Base-by-base conservation (phyloP, 2,329 filamentous ascomycete species). In the Plectosphaerella plurivora region DNA sequence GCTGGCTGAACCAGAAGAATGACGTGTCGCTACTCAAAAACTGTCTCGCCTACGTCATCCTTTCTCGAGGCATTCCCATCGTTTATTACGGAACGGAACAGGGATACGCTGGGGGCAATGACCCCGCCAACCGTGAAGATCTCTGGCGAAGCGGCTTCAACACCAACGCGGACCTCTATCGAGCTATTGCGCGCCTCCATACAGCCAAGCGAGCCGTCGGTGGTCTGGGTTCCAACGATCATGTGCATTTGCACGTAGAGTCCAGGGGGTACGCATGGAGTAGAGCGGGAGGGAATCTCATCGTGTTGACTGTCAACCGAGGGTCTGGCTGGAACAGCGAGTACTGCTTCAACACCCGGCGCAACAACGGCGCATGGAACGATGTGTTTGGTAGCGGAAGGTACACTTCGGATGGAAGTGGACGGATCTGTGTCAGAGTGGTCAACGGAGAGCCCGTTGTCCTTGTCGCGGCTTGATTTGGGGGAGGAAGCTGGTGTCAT, bases 71-170 rank as follows among this genome's bases (percentile, higher is more conserved):
- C 18, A 80, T 87, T 39, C 83, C 83, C 1, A 81, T 86, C 51
- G 73, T 87, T 35, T 88, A 87, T 65, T 77, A 85, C 58, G 84
- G 84, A 25, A 81, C 84, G 55, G 84, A 87, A 65, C 84, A 87
- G 60, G 80, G 78, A 54, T 83, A 76, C 62, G 63, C 70, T 2
- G 73, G 71, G n/a, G 71, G 64, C 37, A 67, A 67, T 45, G 79
- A 79, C 9, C 67, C 73, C 0, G 73, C 72, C 49, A 77, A 78
- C 59, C 78, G 81, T n/a, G 81, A 84, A 61, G 78, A 81, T 8
- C 69, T 80, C 42, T 86, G 82, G 83, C 65, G 75, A 11, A 78
- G 76, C 11, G 67, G 66, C 7, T 85, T 77, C 64, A 60, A 71
- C 55, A 77, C 70, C 1, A 57, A 66, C 5, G 58, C 72, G 8